These are phyloP conservation scores for Suhomyces faveliae DNA, from an alignment of 805 yeast species.

Conservation along the genomic window DNA sequence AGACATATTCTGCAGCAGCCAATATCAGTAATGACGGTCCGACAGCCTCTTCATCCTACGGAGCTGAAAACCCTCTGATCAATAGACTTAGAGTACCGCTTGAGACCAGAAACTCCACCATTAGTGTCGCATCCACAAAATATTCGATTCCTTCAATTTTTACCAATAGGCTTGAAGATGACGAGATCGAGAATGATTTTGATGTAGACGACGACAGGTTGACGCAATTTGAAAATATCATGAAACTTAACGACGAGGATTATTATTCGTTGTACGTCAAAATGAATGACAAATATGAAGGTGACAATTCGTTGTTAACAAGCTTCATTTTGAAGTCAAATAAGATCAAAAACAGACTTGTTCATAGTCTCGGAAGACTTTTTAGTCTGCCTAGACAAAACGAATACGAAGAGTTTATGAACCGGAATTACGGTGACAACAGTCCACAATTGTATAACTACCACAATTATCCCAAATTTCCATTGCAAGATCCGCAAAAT, in stretches of 20 bases:
- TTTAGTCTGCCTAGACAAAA: neutral
- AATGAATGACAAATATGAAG: constrained; percentile 17
- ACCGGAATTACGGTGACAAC: neutral
- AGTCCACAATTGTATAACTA: constrained; percentile 1
- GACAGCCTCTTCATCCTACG: neutral
- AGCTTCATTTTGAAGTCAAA: constrained; percentile 21
- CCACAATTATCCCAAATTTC: constrained; percentile 4
- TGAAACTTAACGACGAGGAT: constrained; percentile 8
- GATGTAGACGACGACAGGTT: constrained; percentile 10
- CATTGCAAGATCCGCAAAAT: constrained; percentile 7
- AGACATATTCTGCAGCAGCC: neutral
- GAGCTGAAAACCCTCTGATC: constrained; percentile 1
- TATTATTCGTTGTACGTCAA: constrained; percentile 23
- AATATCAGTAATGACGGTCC: neutral
- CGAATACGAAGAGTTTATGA: neutral
- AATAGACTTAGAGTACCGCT: constrained; percentile 1
- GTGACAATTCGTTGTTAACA: constrained; percentile 17
- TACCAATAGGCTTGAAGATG: constrained; percentile 9
- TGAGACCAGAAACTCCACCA: constrained; percentile 5
- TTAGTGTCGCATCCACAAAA: constrained; percentile 7
- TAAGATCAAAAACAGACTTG: constrained; percentile 20
- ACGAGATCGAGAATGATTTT: constrained; percentile 13
- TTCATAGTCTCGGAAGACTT: neutral
- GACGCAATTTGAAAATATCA: neutral
- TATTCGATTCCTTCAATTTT: constrained; percentile 10